These are phyloP conservation scores for Podospora pseudocomata DNA, from an alignment of 495 filamentous ascomycete species.

Conservation along the genomic window DNA sequence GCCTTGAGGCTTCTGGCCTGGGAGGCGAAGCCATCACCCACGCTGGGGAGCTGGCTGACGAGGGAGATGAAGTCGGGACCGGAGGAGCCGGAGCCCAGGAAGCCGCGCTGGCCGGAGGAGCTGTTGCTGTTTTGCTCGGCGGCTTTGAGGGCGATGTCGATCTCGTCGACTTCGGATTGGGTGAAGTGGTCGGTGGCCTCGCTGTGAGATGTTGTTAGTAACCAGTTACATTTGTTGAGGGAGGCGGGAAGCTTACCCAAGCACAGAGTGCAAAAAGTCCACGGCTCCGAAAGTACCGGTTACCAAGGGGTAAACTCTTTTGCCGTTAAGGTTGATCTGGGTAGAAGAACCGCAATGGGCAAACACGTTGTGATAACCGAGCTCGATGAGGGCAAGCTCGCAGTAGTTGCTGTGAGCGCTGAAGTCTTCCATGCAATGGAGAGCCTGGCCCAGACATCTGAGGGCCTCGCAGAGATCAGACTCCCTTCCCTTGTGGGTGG, in stretches of 20 bases:
- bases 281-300: constrained; percentile 91
- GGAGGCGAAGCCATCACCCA: constrained; percentile 63
- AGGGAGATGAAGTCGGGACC: constrained; percentile 62
- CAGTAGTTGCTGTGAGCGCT: constrained; percentile 93
- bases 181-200: constrained; percentile 95
- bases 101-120: constrained; percentile 37
- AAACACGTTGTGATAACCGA: constrained; percentile 79
- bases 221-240: not conserved
- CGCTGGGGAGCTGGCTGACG: constrained; percentile 73
- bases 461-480: constrained; percentile 87
- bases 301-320: constrained; percentile 77
- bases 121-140: constrained; percentile 39
- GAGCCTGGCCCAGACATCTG: constrained; percentile 77
- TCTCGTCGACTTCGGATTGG: constrained; percentile 88
- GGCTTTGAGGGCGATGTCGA: constrained; percentile 68
- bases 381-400: constrained; percentile 80
- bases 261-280: constrained; percentile 94
- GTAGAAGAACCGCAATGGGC: constrained; percentile 75
- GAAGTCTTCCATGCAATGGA: constrained; percentile 92
- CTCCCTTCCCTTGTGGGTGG: constrained; percentile 63
- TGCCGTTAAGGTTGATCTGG: constrained; percentile 68
- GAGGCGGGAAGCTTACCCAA: constrained; percentile 49
- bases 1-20: constrained; percentile 76
- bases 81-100: constrained; percentile 40
- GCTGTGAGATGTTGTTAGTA: constrained; percentile 12